Evolutionary conservation across 2,329 filamentous ascomycete genomes (phyloP).

Genomic region (Apiospora kogelbergensis): DNA sequence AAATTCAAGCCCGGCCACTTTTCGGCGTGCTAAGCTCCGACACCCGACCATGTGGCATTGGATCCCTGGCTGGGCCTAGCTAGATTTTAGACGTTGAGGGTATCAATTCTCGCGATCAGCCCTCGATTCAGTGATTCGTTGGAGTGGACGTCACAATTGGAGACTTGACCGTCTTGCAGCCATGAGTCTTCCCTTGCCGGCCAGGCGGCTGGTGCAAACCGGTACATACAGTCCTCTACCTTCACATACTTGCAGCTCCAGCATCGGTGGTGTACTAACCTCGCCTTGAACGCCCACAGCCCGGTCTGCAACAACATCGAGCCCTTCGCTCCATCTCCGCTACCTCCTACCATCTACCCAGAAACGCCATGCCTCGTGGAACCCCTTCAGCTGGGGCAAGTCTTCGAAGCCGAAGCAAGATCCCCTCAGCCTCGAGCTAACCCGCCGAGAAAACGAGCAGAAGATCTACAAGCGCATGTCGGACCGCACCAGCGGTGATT

Average conservation of each 20-base stretch:
- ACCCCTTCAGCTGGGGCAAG: constrained; percentile 37
- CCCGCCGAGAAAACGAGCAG: constrained; percentile 40
- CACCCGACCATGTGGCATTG: neutral
- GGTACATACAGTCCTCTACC: constrained; percentile 43
- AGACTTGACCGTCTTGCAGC: constrained; percentile 15
- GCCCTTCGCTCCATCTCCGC: constrained; percentile 24
- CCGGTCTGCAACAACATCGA: constrained; percentile 17
- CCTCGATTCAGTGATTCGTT: neutral
- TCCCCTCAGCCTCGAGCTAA: constrained; percentile 29
- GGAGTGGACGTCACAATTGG: neutral
- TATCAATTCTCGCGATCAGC: constrained; percentile 6
- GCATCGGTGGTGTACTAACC: neutral
- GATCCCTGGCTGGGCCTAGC: neutral
- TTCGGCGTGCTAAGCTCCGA: neutral
- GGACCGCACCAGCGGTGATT: constrained; percentile 49
- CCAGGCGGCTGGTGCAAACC: constrained; percentile 58
- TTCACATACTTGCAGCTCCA: neutral
- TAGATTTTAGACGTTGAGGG: neutral
- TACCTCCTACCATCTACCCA: constrained; percentile 31
- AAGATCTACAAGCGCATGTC: constrained; percentile 42
- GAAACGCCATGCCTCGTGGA: constrained; percentile 42
- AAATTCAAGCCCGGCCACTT: neutral
- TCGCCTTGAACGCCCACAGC: constrained; percentile 13
- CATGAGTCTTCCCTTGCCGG: constrained; percentile 68
- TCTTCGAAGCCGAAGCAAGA: constrained; percentile 23